Evolutionary conservation across 108 stramenopile species (phyloP).

Genomic region (Skeletonema menzelii): DNA sequence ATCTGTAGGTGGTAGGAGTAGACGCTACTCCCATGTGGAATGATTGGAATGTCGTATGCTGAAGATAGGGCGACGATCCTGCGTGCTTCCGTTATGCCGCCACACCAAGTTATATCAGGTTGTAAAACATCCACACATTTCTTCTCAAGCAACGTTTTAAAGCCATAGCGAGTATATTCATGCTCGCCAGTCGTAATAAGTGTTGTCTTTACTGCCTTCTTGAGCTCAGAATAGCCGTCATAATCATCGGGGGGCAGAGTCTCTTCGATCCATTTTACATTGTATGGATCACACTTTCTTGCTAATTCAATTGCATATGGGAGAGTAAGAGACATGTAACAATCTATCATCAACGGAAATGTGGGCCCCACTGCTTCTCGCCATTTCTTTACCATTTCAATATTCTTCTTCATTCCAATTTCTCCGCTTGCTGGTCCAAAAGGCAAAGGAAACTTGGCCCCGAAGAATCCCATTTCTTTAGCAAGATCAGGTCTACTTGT

Average conservation of each 20-base stretch:
- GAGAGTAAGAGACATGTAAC: constrained; percentile 66
- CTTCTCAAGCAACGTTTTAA: constrained; percentile 56
- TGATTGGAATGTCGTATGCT: constrained; percentile 62
- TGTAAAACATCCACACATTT: constrained; percentile 65
- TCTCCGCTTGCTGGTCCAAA: constrained; percentile 68
- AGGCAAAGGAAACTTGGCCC: constrained; percentile 68
- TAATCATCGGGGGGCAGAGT: constrained; percentile 65
- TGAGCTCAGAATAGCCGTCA: constrained; percentile 57
- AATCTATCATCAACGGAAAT: constrained; percentile 68
- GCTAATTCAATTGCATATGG: constrained; percentile 68
- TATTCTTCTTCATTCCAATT: constrained; percentile 59
- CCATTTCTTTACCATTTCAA: constrained; percentile 57
- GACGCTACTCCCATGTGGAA: constrained; percentile 64
- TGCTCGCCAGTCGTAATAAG: constrained; percentile 70
- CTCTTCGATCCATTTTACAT: constrained; percentile 76
- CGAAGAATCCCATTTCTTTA: constrained; percentile 62
- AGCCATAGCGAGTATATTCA: constrained; percentile 71
- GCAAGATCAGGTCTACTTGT: constrained; percentile 65
- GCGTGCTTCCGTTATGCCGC: constrained; percentile 71
- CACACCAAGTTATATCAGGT: constrained; percentile 76
- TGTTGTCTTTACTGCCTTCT: constrained; percentile 45
- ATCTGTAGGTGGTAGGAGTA: constrained; percentile 75
- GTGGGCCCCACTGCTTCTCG: constrained; percentile 64
- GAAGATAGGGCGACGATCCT: constrained; percentile 62
- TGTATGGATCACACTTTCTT: constrained; percentile 51